These are phyloP conservation scores for Chlorella sp. DNA, from an alignment of 139 green algal genomes.

Conservation along the genomic window DNA sequence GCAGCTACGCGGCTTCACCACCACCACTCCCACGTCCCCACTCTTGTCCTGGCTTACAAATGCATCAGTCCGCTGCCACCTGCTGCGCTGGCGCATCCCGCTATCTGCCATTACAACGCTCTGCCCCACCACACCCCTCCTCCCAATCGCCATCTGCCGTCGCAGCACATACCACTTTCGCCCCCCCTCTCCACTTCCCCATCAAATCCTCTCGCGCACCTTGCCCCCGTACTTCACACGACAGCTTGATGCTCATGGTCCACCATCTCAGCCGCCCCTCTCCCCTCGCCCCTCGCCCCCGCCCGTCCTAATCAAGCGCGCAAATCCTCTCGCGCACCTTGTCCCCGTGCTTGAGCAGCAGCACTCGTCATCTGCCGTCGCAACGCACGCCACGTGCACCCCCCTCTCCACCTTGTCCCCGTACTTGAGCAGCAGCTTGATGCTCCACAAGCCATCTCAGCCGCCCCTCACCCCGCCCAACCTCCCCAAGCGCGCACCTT, in stretches of 20 bases:
- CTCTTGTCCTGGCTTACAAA: no score
- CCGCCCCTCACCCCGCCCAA: background rate
- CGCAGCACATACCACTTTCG: background rate
- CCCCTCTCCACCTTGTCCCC: slow-evolving; percentile 41
- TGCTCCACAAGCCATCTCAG: slow-evolving; percentile 32
- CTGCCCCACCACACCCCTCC: background rate
- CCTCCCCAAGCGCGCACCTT: slow-evolving; percentile 33
- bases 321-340: slow-evolving; percentile 20
- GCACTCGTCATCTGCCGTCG: background rate
- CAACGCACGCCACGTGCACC: no score
- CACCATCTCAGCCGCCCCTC: background rate
- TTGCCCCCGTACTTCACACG: slow-evolving; percentile 67
- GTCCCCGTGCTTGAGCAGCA: slow-evolving; percentile 69
- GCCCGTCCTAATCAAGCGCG: slow-evolving; percentile 10
- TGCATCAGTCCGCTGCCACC: no score
- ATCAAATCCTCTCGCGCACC: background rate
- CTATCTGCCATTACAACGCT: background rate
- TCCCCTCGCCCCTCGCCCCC: background rate
- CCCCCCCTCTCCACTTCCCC: background rate
- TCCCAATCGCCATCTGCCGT: background rate
- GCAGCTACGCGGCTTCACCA: no score
- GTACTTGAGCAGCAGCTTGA: slow-evolving; percentile 73
- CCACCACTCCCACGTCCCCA: no score
- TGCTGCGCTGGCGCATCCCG: no score
- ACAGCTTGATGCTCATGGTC: slow-evolving; percentile 62